phyloP scores from a whole-genome alignment of 2,329 filamentous ascomycete species.

The Penicillium sclerotigenum region DNA sequence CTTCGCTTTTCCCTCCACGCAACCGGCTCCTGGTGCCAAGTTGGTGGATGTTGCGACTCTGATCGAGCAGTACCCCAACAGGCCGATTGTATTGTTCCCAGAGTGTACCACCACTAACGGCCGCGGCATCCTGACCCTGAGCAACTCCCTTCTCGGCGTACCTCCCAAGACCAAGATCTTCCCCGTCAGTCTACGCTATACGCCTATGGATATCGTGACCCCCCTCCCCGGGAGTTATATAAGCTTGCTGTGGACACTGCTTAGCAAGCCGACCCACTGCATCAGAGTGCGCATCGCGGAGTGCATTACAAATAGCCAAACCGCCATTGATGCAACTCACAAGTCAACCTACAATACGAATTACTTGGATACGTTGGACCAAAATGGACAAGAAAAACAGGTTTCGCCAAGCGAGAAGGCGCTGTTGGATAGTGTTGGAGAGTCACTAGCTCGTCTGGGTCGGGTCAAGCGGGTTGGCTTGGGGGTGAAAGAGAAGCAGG shows the following conservation, averaged over 20 bases:
- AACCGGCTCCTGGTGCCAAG: conserved; percentile 46
- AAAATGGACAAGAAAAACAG: conserved; percentile 34
- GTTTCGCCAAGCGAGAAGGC: conserved; percentile 59
- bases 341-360: conserved; percentile 44
- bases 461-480: conserved; percentile 85
- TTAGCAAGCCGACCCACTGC: conserved; percentile 79
- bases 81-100: conserved; percentile 82
- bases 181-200: conserved; percentile 85
- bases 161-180: conserved; percentile 73
- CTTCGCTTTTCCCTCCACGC: conserved; percentile 57
- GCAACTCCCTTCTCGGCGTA: conserved; percentile 68
- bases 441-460: conserved; percentile 81
- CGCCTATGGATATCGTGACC: conserved; percentile 83
- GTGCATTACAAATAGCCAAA: conserved; percentile 48
- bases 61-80: conserved; percentile 64
- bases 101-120: conserved; percentile 95
- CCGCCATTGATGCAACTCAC: conserved; percentile 18
- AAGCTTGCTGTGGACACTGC: conserved; percentile 78
- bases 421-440: conserved; percentile 74
- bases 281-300: conserved; percentile 90
- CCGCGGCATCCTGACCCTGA: conserved; percentile 79
- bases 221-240: conserved; percentile 73
- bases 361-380: conserved; percentile 46
- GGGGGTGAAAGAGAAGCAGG: conserved; percentile 75
- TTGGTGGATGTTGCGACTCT: conserved; percentile 64